phyloP scores from a whole-genome alignment of 1,139 yeast species.

The Martiniozyma asiatica region DNA sequence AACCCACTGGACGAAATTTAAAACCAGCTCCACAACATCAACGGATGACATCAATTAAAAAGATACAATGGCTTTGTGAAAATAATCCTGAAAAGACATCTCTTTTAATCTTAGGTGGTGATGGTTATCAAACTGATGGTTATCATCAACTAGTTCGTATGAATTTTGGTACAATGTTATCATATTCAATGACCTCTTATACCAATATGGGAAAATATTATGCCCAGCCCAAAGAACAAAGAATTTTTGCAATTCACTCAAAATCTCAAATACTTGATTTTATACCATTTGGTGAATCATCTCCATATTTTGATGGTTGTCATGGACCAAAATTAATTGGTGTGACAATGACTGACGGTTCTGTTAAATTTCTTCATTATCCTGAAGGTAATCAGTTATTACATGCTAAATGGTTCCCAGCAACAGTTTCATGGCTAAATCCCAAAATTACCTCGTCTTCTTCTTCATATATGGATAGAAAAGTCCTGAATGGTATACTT shows the following conservation, averaged over 20 bases:
- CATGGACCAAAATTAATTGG: slow-evolving; percentile 57
- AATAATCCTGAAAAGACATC: slow-evolving; percentile 72
- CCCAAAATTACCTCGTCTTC: slow-evolving; percentile 55
- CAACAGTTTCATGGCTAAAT: slow-evolving; percentile 64
- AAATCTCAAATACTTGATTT: slow-evolving; percentile 32
- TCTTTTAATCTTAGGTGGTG: slow-evolving; percentile 62
- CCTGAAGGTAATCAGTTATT: slow-evolving; percentile 46
- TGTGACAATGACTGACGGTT: slow-evolving; percentile 48
- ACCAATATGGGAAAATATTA: slow-evolving; percentile 74
- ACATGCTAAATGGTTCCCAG: slow-evolving; percentile 59
- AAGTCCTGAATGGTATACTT: slow-evolving; percentile 16
- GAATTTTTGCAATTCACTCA: slow-evolving; percentile 39
- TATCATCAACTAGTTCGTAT: slow-evolving; percentile 47
- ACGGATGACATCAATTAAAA: slow-evolving; percentile 31
- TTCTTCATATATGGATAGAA: slow-evolving; percentile 34
- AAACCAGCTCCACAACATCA: slow-evolving; percentile 14
- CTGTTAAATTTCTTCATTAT: slow-evolving; percentile 36
- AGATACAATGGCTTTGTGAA: slow-evolving; percentile 62
- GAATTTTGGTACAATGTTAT: slow-evolving; percentile 74
- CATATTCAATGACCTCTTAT: slow-evolving; percentile 69
- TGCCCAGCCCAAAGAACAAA: slow-evolving; percentile 48
- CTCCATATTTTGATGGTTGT: slow-evolving; percentile 60
- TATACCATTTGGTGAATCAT: slow-evolving; percentile 37
- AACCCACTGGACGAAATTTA: slow-evolving; percentile 25
- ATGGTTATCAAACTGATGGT: slow-evolving; percentile 30